phyloP scores from a whole-genome alignment of 2,329 filamentous ascomycete genomes.

The Fusarium xyrophilum region DNA sequence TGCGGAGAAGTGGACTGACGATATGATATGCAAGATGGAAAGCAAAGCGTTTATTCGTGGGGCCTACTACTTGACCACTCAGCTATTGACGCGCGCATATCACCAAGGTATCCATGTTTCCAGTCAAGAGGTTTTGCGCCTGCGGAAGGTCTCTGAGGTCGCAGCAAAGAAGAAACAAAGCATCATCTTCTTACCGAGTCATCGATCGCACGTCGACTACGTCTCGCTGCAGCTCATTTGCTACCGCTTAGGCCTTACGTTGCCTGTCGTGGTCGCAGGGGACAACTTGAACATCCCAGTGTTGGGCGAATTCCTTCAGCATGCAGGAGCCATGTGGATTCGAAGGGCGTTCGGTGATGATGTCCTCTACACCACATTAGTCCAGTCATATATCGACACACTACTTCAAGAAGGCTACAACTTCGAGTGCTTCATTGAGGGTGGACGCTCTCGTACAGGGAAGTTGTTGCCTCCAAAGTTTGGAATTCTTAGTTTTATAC shows the following conservation, averaged over 20 bases:
- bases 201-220: conserved; percentile 95
- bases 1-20: conserved; percentile 84
- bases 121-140: conserved; percentile 85
- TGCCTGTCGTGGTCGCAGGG: conserved; percentile 92
- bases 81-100: conserved; percentile 89
- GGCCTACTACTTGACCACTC: conserved; percentile 88
- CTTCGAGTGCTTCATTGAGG: conserved; percentile 97
- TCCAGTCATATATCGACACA: conserved; percentile 95
- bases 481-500: conserved; percentile 87
- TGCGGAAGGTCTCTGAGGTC: conserved; percentile 81
- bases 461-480: conserved; percentile 96
- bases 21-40: conserved; percentile 99
- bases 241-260: conserved; percentile 85
- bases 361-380: conserved; percentile 86
- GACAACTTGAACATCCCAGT: conserved; percentile 96
- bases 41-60: conserved; percentile 90
- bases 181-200: conserved; percentile 93
- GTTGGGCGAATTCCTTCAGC: conserved; percentile 87
- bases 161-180: conserved; percentile 89
- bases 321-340: conserved; percentile 98
- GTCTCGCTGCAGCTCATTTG: conserved; percentile 94
- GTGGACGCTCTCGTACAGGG: conserved; percentile 88
- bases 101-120: conserved; percentile 97
- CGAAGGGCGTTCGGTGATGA: conserved; percentile 91
- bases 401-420: conserved; percentile 90